These are phyloP conservation scores for Boletellus ananas DNA, from an alignment of 768 basidiomycete species.

Conservation along the genomic window DNA sequence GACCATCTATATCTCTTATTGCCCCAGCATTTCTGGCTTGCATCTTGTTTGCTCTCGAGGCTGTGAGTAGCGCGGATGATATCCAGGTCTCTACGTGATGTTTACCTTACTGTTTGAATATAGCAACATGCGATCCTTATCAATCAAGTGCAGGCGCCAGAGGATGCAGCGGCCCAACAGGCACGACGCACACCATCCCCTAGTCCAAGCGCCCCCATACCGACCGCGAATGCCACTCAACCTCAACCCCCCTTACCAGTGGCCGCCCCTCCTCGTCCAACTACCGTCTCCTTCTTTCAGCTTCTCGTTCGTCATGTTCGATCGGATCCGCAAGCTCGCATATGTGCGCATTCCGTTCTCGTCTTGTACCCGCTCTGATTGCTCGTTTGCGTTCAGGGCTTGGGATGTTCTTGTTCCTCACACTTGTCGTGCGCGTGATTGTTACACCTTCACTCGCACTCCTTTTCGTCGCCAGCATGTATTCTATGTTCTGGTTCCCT, in stretches of 20 bases:
- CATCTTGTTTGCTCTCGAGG: slow-evolving; percentile 76
- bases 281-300: slow-evolving; percentile 35
- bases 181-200: slow-evolving; percentile 14
- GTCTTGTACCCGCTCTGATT: neutral
- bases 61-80: slow-evolving; percentile 46
- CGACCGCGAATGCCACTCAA: slow-evolving; percentile 8
- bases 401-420: slow-evolving; percentile 61
- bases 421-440: slow-evolving; percentile 71
- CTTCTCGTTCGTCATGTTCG: slow-evolving; percentile 57
- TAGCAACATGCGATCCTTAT: slow-evolving; percentile 85
- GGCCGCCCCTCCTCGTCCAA: slow-evolving; percentile 13
- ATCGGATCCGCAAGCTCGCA: slow-evolving; percentile 65
- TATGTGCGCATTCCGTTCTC: slow-evolving; percentile 47
- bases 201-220: slow-evolving; percentile 1
- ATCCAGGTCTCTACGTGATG: neutral
- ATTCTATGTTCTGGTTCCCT: slow-evolving; percentile 80
- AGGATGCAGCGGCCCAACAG: slow-evolving; percentile 44
- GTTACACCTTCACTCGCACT: slow-evolving; percentile 63
- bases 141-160: slow-evolving; percentile 79
- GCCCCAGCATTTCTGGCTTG: slow-evolving; percentile 84
- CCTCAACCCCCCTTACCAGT: slow-evolving; percentile 21
- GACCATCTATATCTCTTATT: slow-evolving; percentile 74
- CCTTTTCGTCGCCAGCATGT: slow-evolving; percentile 61
- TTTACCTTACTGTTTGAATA: neutral
- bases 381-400: slow-evolving; percentile 46